Evolutionary conservation across 805 yeast genomes (phyloP), one percentile per base, ranked within the genome.

Genomic region (Pichia heedii): DNA sequence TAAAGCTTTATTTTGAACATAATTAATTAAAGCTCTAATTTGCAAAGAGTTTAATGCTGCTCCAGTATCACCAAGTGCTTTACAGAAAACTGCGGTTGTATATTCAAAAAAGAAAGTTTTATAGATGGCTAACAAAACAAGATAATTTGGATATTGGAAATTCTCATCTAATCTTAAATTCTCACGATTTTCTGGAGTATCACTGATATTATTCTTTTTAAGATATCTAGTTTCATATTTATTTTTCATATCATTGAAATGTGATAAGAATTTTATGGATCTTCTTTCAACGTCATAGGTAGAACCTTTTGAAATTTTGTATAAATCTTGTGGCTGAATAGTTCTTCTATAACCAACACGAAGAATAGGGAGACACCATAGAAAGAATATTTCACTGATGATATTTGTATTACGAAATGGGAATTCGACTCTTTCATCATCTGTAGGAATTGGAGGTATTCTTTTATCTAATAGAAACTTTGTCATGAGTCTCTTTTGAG

Each of bases 331-430:
- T 2, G 84, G 79, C 42, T 74, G 77, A 39, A 84, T 64, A 0
- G 87, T 80, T 53, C 94, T 69, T 56, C 73, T 76, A 58, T 84
- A 84, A 9, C 94, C 93, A 8, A 73, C 72, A 20, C 63, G 62
- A 67, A 85, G 61, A 26, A 83, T 51, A 0, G 90, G 90, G 18
- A 62, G 42, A 33, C 82, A 66, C 93, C 94, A 84, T 70, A 79
- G 68, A 55, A 81, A 77, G 48, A 77, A 73, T 0, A 68, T 38
- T 50, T 62, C 62, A 13, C 70, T 67, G 11, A 77, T 42, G 15
- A 66, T 40, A 40, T 70, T 70, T 15, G 71, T 65, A 12, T 54
- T 50, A 24, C 52, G 46, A 41, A 58, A 63, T 0, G 83, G 84
- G 54, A 65, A 77, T 5, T 51, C 54, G 13, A 44, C 54, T 43